Percentiles rank a stretch among this genome's conserved stretches.
Conservation (phyloP, 257 asterid species). For the Oldenlandia corymbosa region DNA sequence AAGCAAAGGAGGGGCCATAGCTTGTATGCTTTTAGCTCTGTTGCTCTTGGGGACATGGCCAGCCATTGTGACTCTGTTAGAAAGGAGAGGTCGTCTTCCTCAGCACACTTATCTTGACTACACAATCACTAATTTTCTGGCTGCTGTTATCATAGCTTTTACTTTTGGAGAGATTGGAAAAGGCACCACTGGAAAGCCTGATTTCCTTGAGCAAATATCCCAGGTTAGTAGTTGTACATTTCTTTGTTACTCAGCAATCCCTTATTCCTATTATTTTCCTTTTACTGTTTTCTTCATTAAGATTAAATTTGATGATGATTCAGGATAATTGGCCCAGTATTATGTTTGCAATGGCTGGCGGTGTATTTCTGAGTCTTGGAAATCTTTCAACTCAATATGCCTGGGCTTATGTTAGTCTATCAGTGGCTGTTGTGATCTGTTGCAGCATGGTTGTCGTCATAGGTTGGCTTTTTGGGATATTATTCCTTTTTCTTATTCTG, state of each 20-base stretch:
- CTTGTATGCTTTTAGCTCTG: conserved; percentile 68
- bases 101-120: conserved; percentile 87
- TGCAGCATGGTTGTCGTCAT: conserved; percentile 81
- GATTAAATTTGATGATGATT: conserved; percentile 13
- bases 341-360: conserved; percentile 85
- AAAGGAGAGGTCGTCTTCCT: conserved; percentile 83
- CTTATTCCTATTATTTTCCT: too few relatives aligned
- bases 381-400: conserved; percentile 90
- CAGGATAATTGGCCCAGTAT: conserved; percentile 80
- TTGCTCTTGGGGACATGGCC: conserved; percentile 87
- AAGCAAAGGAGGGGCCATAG: conserved; percentile 95
- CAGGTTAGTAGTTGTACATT: background rate
- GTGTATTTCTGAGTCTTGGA: conserved; percentile 77
- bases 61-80: conserved; percentile 64
- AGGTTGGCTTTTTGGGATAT: conserved; percentile 38
- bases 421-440: conserved; percentile 75
- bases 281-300: background rate
- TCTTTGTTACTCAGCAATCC: too few relatives aligned
- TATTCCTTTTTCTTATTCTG: background rate
- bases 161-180: too few relatives aligned
- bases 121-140: conserved; percentile 62
- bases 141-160: conserved; percentile 35
- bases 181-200: too few relatives aligned
- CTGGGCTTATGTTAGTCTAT: conserved; percentile 86
- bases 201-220: too few relatives aligned